A percentile compares a stretch with the other conserved stretches of the same genome.
Conservation (phyloP, 208 protist species). For the Leishmania mexicana region DNA sequence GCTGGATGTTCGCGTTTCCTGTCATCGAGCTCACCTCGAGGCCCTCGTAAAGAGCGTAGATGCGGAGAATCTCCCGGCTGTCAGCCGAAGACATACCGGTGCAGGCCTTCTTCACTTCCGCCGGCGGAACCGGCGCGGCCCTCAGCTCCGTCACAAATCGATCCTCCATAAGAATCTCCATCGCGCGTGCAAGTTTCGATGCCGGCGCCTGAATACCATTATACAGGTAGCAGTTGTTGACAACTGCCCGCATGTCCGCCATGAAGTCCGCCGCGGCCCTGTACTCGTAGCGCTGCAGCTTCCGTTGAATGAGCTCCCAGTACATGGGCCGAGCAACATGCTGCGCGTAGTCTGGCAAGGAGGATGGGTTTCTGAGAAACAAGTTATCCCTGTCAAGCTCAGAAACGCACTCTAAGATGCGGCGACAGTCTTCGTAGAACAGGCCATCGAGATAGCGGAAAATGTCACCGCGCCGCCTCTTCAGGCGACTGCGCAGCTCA, state of each 20-base stretch:
- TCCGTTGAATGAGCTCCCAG: constrained; percentile 56
- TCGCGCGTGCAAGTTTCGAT: constrained; percentile 41
- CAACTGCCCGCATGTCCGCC: constrained; percentile 78
- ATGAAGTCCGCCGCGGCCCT: constrained; percentile 57
- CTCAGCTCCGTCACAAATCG: constrained; percentile 75
- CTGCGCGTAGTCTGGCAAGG: constrained; percentile 52
- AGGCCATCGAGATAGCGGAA: constrained; percentile 50
- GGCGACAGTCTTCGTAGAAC: constrained; percentile 69
- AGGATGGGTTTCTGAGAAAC: constrained; percentile 60
- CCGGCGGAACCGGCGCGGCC: constrained; percentile 44
- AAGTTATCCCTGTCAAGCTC: constrained; percentile 41
- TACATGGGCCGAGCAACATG: constrained; percentile 66
- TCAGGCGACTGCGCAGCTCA: constrained; percentile 50
- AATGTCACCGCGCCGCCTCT: constrained; percentile 59
- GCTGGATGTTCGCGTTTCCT: constrained; percentile 39
- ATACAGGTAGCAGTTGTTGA: constrained; percentile 85
- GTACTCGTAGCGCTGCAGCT: constrained; percentile 77
- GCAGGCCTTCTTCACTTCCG: constrained; percentile 38
- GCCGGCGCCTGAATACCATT: constrained; percentile 58
- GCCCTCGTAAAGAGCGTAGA: constrained; percentile 67
- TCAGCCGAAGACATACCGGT: constrained; percentile 22
- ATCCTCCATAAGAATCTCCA: constrained; percentile 85
- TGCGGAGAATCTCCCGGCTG: constrained; percentile 37
- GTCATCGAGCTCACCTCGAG: constrained; percentile 21
- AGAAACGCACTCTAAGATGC: constrained; percentile 36